Conservation (phyloP, 192 early-diverging fungal species). For the Coemansia sp. region DNA sequence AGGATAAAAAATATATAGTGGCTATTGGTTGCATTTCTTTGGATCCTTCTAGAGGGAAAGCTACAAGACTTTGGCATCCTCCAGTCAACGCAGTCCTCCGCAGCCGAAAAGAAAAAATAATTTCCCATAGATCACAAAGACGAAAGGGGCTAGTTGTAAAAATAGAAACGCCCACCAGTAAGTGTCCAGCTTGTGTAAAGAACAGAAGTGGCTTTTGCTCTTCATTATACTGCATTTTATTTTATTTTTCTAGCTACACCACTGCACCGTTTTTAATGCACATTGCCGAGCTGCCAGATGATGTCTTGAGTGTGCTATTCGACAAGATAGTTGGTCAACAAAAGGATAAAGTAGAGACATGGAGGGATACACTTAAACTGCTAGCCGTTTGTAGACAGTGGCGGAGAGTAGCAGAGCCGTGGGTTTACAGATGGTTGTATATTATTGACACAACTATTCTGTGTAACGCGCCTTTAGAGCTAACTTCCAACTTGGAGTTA, state of each 20-base stretch:
- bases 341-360: not conserved
- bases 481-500: not conserved
- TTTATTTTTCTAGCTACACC: not conserved
- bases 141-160: too few species aligned
- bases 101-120: too few species aligned
- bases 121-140: too few species aligned
- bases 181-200: too few species aligned
- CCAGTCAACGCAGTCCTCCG: too few species aligned
- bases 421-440: constrained; percentile 25
- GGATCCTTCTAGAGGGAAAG: too few species aligned
- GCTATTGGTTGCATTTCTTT: too few species aligned
- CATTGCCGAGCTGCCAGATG: not conserved
- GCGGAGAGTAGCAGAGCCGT: not conserved
- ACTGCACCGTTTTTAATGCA: not conserved
- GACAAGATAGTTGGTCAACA: not conserved
- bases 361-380: not conserved
- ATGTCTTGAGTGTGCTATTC: not conserved
- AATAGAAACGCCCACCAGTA: too few species aligned
- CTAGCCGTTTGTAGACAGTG: not conserved
- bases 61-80: too few species aligned
- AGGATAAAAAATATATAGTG: too few species aligned
- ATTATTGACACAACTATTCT: constrained; percentile 2
- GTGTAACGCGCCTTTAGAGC: not conserved
- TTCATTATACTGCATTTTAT: too few species aligned
- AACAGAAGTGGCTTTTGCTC: too few species aligned